Percentiles rank a stretch among this genome's conserved stretches.
Evolutionary conservation across 2,329 filamentous ascomycete species (phyloP).

Genomic region (Hawksworthiomyces lignivorus): DNA sequence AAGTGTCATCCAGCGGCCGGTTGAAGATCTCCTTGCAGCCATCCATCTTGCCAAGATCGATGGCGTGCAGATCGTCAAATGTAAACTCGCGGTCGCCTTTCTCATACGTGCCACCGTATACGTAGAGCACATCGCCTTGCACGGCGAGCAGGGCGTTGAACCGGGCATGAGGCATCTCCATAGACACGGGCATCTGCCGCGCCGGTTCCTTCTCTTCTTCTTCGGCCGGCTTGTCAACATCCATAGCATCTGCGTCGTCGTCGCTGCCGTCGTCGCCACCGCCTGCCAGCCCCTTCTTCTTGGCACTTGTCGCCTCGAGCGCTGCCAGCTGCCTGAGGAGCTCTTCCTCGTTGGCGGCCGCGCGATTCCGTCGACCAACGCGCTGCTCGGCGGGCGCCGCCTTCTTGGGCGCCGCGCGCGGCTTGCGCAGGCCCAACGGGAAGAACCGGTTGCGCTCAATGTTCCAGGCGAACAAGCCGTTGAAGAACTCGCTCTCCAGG

Average conservation of each 20-base stretch:
- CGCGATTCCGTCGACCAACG: constrained; percentile 58
- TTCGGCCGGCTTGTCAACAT: constrained; percentile 43
- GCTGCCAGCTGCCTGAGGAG: constrained; percentile 79
- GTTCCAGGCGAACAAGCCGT: constrained; percentile 86
- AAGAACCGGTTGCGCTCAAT: constrained; percentile 94
- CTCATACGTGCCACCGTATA: constrained; percentile 92
- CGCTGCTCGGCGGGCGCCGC: constrained; percentile 33
- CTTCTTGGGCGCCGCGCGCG: constrained; percentile 59
- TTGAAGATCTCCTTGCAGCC: constrained; percentile 88
- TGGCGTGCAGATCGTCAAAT: constrained; percentile 88
- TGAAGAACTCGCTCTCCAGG: constrained; percentile 97
- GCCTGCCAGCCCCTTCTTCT: background rate
- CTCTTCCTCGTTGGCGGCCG: constrained; percentile 87
- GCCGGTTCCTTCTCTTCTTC: constrained; percentile 48
- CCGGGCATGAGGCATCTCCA: constrained; percentile 79
- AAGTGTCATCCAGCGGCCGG: constrained; percentile 70
- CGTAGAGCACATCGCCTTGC: constrained; percentile 85
- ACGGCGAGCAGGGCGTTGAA: constrained; percentile 90
- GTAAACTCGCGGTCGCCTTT: constrained; percentile 93
- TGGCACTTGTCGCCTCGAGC: constrained; percentile 50
- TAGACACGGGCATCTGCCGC: constrained; percentile 57
- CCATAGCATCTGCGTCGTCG: constrained; percentile 41
- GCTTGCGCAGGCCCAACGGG: constrained; percentile 67
- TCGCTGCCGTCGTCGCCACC: constrained; percentile 49
- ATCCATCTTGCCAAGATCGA: constrained; percentile 91